Percentiles rank a stretch among this genome's conserved stretches.
These are phyloP conservation scores for Phytophthora constricta DNA, from an alignment of 352 stramenopile genomes.

Conservation along the genomic window DNA sequence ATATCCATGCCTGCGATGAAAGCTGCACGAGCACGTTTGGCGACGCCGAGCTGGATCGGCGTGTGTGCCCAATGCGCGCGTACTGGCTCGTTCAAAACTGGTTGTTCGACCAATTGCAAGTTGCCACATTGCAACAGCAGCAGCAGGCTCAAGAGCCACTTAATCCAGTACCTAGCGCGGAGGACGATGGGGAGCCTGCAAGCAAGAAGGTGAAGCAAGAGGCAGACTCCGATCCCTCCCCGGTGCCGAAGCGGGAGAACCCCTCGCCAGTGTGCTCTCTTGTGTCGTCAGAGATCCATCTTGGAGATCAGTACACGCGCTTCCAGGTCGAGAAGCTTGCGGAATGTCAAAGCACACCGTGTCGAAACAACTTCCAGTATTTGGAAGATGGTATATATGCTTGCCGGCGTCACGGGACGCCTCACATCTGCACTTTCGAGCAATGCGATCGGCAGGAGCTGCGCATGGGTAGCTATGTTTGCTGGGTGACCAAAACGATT, in stretches of 20 bases:
- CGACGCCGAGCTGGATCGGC: conserved; percentile 65
- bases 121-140: conserved; percentile 18
- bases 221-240: background rate
- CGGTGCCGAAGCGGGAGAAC: background rate
- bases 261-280: conserved; percentile 33
- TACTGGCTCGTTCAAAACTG: conserved; percentile 85
- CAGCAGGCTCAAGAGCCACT: conserved; percentile 23
- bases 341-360: conserved; percentile 50
- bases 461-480: conserved; percentile 62
- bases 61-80: conserved; percentile 73
- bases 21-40: conserved; percentile 66
- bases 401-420: conserved; percentile 66
- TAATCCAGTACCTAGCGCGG: conserved; percentile 13
- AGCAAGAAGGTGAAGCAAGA: conserved; percentile 24
- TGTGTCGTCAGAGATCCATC: conserved; percentile 58
- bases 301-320: conserved; percentile 61
- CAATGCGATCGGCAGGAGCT: conserved; percentile 71
- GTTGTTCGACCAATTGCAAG: conserved; percentile 75
- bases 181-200: conserved; percentile 16
- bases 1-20: conserved; percentile 84
- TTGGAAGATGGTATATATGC: conserved; percentile 80
- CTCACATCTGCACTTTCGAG: conserved; percentile 81
- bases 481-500: conserved; percentile 67
- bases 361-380: conserved; percentile 60
- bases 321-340: conserved; percentile 56